phyloP scores from a whole-genome alignment of 148 eudicot genomes.

The Rhododendron ovatum region DNA sequence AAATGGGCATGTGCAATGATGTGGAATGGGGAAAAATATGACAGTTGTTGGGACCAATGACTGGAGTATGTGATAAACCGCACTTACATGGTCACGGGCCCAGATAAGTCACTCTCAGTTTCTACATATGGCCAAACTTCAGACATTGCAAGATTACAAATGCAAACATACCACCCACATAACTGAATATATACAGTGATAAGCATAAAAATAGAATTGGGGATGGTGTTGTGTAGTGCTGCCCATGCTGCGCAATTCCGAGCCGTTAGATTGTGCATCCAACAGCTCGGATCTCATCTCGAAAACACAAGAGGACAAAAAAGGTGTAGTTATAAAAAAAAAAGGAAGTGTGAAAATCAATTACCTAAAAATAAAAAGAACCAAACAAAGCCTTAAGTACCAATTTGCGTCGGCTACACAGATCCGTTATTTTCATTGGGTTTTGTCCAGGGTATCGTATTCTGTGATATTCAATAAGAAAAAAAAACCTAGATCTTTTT shows the following conservation, averaged over 20 bases:
- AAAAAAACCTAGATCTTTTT: too few species aligned
- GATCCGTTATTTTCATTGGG: too few species aligned
- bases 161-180: not conserved
- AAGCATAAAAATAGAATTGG: not conserved
- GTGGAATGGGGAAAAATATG: not conserved
- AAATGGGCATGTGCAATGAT: not conserved
- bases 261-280: too few species aligned
- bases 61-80: not conserved
- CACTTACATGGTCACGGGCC: not conserved
- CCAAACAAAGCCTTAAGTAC: not conserved
- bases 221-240: too few species aligned
- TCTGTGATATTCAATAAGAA: too few species aligned
- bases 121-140: not conserved
- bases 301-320: not conserved
- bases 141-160: not conserved
- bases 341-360: not conserved
- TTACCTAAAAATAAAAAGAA: too few species aligned
- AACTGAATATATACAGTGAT: not conserved
- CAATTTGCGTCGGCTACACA: too few species aligned
- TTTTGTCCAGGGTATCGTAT: too few species aligned
- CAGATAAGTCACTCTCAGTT: not conserved
- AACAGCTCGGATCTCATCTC: too few species aligned
- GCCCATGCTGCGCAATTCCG: rapidly evolving
- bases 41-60: not conserved
- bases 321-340: not conserved